Evolutionary conservation across 2,329 filamentous ascomycete species (phyloP), one percentile per base, ranked within the genome.

Genomic region (Cercospora sp.): DNA sequence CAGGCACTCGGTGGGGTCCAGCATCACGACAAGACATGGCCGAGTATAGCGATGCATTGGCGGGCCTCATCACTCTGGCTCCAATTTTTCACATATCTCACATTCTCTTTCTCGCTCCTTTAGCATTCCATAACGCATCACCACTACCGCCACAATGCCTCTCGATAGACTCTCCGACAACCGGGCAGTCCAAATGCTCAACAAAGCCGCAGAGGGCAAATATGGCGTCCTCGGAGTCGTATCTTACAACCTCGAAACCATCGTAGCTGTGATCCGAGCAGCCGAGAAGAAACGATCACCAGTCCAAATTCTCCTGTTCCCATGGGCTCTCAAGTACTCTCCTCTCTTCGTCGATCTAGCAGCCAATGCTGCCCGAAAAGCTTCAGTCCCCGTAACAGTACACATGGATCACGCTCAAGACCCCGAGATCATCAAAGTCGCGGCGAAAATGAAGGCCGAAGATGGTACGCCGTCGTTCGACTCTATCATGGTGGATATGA

Each of bases 401-500:
- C 82, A 83, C 72, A 80, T 83, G 72, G 82, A 83, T 65, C 82
- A 83, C 68, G 81, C 81, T 2, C 81, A 83, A 66, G 77, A 81
- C 71, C 79, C 79, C 1, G 79, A 78, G 3, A 77, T 83, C 33
- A 68, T 73, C 60, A 69, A 70, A 74, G 75, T 36, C 30, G 74
- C 71, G 10, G 60, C 69, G 1, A 39, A 72, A 51, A 72, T 75
- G 59, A 65, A 67, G 31, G 81, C 81, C 28, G 79, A 79, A 5
- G 75, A 77, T 23, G 75, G 75, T 5, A 76, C 75, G 13, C 75
- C 85, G 4, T 80, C 80, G 2, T 91, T 91, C 72, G 90, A 92
- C 78, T 87, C 85, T 70, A 91, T 92, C 76, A 92, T 92, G 90
- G 87, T 92, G 0, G 90, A 92, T 78, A 92, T 92, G 89, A 87